Conservation (phyloP, 495 filamentous ascomycete species). For the Chaetomium fimeti region DNA sequence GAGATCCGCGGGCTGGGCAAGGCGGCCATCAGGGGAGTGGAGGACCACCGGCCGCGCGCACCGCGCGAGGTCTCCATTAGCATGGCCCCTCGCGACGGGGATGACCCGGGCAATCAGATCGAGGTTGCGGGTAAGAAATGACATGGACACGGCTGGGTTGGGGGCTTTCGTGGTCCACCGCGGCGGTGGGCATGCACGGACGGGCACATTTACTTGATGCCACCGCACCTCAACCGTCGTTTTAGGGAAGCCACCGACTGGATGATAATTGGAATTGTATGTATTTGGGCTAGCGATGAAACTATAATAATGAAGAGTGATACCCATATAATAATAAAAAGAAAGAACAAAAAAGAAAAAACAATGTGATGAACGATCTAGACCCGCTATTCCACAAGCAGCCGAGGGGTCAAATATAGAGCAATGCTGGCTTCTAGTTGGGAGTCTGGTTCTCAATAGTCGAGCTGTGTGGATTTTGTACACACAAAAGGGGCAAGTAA, state of each 20-base stretch:
- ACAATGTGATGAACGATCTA: no score
- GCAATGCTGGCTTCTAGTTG: no score
- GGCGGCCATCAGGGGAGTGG: background rate
- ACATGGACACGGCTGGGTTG: background rate
- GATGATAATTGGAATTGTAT: background rate
- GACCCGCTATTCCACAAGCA: no score
- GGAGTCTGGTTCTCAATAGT: no score
- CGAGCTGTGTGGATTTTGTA: no score
- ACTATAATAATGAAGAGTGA: background rate
- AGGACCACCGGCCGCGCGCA: background rate
- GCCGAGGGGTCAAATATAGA: no score
- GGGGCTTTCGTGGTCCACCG: background rate
- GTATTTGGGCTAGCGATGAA: background rate
- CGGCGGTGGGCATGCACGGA: no score
- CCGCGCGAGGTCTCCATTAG: conserved; percentile 10
- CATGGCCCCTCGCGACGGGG: background rate
- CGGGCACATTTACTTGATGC: background rate
- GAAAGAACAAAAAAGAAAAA: no score
- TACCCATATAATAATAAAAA: background rate
- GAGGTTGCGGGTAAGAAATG: background rate
- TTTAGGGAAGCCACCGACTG: no score
- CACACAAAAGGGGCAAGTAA: no score
- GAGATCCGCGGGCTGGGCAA: background rate
- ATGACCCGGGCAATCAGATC: background rate
- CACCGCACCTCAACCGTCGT: no score